These are phyloP conservation scores for Jamesozyma spencerorum DNA, from an alignment of 805 yeast species.

Conservation along the genomic window DNA sequence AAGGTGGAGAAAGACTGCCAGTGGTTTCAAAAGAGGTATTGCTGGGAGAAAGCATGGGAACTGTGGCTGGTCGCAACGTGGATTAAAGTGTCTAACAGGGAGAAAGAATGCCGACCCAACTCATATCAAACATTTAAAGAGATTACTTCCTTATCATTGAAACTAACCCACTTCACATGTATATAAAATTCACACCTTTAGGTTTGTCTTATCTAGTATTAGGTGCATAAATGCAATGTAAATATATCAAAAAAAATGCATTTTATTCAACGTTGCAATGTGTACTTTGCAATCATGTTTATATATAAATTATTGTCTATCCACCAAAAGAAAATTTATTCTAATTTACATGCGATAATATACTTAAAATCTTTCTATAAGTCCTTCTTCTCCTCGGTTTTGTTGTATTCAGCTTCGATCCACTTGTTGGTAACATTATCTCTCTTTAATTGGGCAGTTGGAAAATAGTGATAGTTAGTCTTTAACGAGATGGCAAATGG, in stretches of 20 bases:
- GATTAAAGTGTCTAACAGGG: constrained; percentile 50
- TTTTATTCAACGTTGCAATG: too few relatives aligned
- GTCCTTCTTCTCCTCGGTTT: constrained; percentile 24
- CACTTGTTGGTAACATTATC: constrained; percentile 40
- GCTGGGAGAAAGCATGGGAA: constrained; percentile 92
- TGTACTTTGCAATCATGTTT: too few relatives aligned
- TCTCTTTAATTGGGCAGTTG: constrained; percentile 54
- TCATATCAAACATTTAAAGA: constrained; percentile 52
- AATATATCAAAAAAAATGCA: too few relatives aligned
- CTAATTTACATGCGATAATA: too few relatives aligned
- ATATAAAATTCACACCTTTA: background rate
- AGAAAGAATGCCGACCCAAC: constrained; percentile 45
- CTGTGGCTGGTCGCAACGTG: constrained; percentile 69
- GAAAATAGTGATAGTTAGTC: constrained; percentile 84
- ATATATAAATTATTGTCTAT: background rate
- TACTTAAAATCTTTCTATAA: background rate
- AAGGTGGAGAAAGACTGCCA: constrained; percentile 72
- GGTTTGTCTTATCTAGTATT: too few relatives aligned
- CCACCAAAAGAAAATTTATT: background rate
- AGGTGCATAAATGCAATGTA: too few relatives aligned
- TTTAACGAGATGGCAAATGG: constrained; percentile 81
- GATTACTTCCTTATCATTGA: constrained; percentile 40
- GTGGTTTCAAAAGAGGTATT: constrained; percentile 56
- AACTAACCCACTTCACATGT: background rate
- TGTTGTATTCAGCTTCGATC: constrained; percentile 43